A percentile compares a stretch with the other conserved stretches of the same genome.
Conservation (phyloP, 495 filamentous ascomycete species). For the Coniosporium apollinis region DNA sequence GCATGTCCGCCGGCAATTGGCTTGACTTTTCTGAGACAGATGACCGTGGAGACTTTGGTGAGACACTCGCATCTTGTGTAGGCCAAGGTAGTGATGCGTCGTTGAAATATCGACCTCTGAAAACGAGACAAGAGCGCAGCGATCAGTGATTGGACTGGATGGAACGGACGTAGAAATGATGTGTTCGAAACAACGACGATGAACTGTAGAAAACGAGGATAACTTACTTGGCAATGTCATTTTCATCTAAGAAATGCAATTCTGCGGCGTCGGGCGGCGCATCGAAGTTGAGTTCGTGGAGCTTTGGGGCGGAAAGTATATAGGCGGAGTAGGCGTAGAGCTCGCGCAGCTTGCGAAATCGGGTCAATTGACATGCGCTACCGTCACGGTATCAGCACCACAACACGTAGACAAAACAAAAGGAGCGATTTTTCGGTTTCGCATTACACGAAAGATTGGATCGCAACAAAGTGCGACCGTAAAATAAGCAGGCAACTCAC, state of each 20-base stretch:
- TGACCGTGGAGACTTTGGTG: no score
- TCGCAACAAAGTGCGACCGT: constrained; percentile 14
- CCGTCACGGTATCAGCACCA: constrained; percentile 20
- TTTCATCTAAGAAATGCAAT: constrained; percentile 49
- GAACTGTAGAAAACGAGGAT: constrained; percentile 6
- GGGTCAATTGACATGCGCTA: constrained; percentile 58
- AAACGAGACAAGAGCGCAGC: constrained; percentile 3
- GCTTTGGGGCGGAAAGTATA: constrained; percentile 17
- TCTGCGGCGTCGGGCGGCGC: constrained; percentile 34
- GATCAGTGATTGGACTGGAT: no score
- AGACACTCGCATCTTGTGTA: no score
- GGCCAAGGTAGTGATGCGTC: constrained; percentile 47
- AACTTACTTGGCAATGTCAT: constrained; percentile 63
- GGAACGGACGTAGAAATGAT: no score
- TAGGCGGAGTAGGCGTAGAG: constrained; percentile 48
- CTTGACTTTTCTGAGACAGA: no score
- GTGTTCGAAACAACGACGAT: constrained; percentile 11
- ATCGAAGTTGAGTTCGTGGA: constrained; percentile 37
- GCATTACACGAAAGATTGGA: constrained; percentile 11
- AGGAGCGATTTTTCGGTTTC: constrained; percentile 23
- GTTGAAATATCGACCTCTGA: constrained; percentile 55
- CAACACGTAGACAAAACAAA: constrained; percentile 10
- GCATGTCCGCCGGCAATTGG: no score
- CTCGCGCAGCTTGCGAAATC: constrained; percentile 71
- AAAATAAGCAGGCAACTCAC: constrained; percentile 29